Conservation (phyloP, 2,329 filamentous ascomycete species). For the Corniculantispora saksenae region DNA sequence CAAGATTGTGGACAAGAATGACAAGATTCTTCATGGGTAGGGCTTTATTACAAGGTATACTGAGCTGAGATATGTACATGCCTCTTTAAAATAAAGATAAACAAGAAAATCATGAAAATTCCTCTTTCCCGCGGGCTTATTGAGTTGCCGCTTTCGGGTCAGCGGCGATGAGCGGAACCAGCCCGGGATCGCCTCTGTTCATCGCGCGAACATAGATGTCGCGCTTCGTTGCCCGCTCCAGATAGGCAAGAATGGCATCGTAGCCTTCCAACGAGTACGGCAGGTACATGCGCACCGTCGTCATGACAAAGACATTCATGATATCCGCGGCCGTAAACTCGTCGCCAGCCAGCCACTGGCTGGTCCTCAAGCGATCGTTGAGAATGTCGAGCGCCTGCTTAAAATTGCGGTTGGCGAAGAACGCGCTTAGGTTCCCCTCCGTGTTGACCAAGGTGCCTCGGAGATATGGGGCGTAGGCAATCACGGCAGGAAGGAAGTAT, state of each 20-base stretch:
- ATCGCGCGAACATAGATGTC: background rate
- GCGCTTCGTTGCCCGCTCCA: background rate
- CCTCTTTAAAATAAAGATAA: no score
- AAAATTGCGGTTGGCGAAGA: background rate
- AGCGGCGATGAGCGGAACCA: background rate
- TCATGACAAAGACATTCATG: slow-evolving; percentile 9
- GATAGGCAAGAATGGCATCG: background rate
- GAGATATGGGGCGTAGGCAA: background rate
- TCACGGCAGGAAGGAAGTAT: background rate
- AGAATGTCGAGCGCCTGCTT: background rate
- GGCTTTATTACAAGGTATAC: no score
- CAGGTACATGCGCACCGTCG: background rate
- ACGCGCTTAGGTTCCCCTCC: background rate
- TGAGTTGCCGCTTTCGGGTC: no score
- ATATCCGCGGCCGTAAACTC: slow-evolving; percentile 5
- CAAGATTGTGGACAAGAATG: background rate
- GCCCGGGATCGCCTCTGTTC: background rate
- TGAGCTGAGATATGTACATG: background rate
- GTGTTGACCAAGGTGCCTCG: background rate
- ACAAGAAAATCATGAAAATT: no score
- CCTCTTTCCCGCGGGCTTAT: no score
- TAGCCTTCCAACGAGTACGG: background rate
- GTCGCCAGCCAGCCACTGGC: background rate
- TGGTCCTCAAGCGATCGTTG: background rate
- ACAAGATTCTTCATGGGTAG: background rate